Percentiles rank a stretch among this genome's conserved stretches.
Conservation (phyloP, 2,329 filamentous ascomycete genomes). For the Elsinoe necatrix region DNA sequence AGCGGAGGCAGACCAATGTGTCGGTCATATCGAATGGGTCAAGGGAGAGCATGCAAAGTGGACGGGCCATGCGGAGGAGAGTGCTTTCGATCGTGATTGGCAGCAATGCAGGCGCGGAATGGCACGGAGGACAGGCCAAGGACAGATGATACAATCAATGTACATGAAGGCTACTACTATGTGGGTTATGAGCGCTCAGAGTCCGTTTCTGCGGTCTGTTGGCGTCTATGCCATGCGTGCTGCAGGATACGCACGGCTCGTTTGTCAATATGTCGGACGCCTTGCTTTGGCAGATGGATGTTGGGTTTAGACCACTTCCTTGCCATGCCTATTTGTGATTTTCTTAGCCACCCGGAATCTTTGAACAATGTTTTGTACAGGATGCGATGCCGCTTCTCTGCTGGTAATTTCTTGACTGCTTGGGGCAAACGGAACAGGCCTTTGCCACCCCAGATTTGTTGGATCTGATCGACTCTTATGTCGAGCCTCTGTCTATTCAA, state of each 20-base stretch:
- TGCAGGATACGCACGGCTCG: background rate
- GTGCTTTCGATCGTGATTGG: constrained; percentile 26
- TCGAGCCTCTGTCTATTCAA: background rate
- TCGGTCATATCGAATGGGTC: constrained; percentile 53
- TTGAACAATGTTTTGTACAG: background rate
- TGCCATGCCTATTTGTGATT: background rate
- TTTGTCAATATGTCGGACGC: background rate
- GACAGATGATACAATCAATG: too few species aligned
- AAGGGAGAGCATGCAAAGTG: constrained; percentile 36
- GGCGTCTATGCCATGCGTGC: background rate
- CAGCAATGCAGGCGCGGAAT: too few species aligned
- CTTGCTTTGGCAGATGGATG: background rate
- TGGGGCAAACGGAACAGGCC: background rate
- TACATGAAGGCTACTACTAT: background rate
- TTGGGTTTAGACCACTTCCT: background rate
- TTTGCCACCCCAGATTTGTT: constrained; percentile 5
- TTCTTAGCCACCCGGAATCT: background rate
- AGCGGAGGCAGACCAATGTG: too few species aligned
- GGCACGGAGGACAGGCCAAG: too few species aligned
- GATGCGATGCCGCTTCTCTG: background rate
- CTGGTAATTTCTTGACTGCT: background rate
- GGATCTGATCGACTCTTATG: background rate
- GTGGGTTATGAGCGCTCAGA: background rate
- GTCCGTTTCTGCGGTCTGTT: background rate
- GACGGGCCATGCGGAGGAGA: constrained; percentile 26